Base-by-base conservation (phyloP, 208 protist species). In the Trypanosoma scelopori region DNA sequence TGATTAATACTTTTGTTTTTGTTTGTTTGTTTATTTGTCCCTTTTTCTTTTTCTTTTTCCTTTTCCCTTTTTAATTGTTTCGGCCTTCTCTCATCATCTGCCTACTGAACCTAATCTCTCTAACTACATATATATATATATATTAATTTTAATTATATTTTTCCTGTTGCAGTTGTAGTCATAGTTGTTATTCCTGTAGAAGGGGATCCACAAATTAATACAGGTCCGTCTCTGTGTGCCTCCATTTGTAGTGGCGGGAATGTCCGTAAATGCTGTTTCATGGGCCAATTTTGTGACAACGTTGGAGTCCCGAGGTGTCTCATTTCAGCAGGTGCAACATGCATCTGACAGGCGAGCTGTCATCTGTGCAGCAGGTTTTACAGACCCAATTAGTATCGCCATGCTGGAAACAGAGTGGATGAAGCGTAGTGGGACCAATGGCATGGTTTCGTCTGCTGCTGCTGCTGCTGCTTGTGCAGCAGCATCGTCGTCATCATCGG, bases 331-430 rank as follows among this genome's bases (percentile, higher is more conserved):
- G 45, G 74, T 95, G 37, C 78, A 86, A 55, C 67, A 78, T 52
- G 85, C 89, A 11, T 78, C 85, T 3, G 85, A 95, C 51, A 71
- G 79, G 3, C 70, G 61, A 37, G 70, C 77, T 42, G 89, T 95
- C 25, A 88, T 95, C 48, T 43, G 58, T 9, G 86, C 87, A 5
- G 74, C 81, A 4, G 89, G 87, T 13, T 85, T 93, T 64, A 87
- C 71, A 9, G 89, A 95, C 27, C 79, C 86, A 2, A 74, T 95
- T 28, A 81, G 71, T 20, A 72, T 93, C 55, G 89, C 89, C 32
- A 74, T 95, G 9, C 50, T 95, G 13, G 89, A 95, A 56, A 95
- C 89, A 46, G 85, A 92, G 58, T 95, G 89, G 87, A 68, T 83
- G 58, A 72, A 75, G n/a, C 72, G 79, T 18, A 37, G 48, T 27